A percentile compares a stretch with the other conserved stretches of the same genome.
phyloP scores from a whole-genome alignment of 306 rosid species.

The Prosopis cineraria region DNA sequence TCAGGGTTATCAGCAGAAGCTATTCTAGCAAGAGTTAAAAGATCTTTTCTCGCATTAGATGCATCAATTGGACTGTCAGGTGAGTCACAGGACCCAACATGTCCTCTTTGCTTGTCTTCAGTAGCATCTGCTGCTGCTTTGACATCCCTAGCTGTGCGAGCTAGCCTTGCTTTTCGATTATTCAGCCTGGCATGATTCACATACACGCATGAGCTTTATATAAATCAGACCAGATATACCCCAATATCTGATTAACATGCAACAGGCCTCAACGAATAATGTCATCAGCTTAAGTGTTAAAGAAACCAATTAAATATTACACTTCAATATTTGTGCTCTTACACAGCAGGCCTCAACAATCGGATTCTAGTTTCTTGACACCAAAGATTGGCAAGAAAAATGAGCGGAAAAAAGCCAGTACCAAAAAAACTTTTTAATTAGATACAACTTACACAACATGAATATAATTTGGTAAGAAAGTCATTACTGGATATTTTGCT shows the following conservation, averaged over 20 bases:
- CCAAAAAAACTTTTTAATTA: not conserved
- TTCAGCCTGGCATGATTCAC: constrained; percentile 59
- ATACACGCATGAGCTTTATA: constrained; percentile 1
- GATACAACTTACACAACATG: not conserved
- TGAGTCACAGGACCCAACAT: constrained; percentile 48
- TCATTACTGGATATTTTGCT: not conserved
- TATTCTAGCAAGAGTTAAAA: constrained; percentile 37
- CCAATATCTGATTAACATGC: not conserved
- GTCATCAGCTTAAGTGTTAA: not conserved
- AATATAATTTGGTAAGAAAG: constrained; percentile 2
- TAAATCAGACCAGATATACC: constrained; percentile 20
- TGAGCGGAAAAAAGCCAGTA: not conserved
- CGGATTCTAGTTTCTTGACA: not conserved
- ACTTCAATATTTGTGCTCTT: not conserved
- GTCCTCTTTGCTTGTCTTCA: constrained; percentile 68
- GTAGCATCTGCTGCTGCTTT: constrained; percentile 45
- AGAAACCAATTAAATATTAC: not conserved
- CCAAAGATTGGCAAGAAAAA: not conserved
- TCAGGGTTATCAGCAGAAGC: constrained; percentile 38
- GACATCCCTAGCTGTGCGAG: constrained; percentile 65
- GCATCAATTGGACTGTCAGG: constrained; percentile 57
- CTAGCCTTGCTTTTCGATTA: constrained; percentile 89
- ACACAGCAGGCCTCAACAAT: constrained; percentile 1
- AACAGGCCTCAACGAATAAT: not conserved
- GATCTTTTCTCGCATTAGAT: constrained; percentile 49